A percentile compares a stretch with the other conserved stretches of the same genome.
Conservation (phyloP, 495 filamentous ascomycete genomes). For the Hyaloscypha bicolor region DNA sequence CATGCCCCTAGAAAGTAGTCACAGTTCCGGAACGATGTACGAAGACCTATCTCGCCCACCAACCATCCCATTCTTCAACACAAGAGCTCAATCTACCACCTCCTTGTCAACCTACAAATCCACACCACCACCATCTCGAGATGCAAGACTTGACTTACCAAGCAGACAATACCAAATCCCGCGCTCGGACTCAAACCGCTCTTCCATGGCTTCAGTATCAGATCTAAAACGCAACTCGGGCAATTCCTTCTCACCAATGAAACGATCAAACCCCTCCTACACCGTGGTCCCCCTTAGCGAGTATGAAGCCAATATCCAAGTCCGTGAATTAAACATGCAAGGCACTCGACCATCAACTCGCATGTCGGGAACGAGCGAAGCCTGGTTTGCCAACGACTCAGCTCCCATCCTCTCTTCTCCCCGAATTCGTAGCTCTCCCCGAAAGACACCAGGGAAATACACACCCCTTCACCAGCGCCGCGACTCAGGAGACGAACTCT, state of each 20-base stretch:
- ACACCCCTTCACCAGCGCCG: conserved; percentile 48
- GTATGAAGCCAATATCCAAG: background rate
- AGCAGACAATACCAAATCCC: conserved; percentile 51
- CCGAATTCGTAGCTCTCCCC: conserved; percentile 53
- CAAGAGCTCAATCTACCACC: conserved; percentile 59
- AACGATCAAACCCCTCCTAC: conserved; percentile 36
- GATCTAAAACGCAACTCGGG: conserved; percentile 47
- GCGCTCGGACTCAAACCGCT: conserved; percentile 43
- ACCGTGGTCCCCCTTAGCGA: conserved; percentile 30
- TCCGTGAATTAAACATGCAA: background rate
- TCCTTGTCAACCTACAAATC: conserved; percentile 49
- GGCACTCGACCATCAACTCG: background rate
- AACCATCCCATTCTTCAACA: conserved; percentile 76
- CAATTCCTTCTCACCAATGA: conserved; percentile 35
- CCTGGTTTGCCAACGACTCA: conserved; percentile 58
- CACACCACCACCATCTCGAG: conserved; percentile 41
- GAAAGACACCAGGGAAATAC: conserved; percentile 40
- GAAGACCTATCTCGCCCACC: conserved; percentile 62
- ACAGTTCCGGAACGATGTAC: conserved; percentile 48
- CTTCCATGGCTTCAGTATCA: conserved; percentile 34
- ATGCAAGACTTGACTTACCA: conserved; percentile 53
- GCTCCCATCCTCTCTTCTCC: conserved; percentile 42
- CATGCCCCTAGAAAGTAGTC: conserved; percentile 49
- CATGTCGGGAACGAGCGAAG: conserved; percentile 43
- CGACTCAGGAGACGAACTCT: conserved; percentile 46